These are phyloP conservation scores for Talaromyces amestolkiae DNA, from an alignment of 2,329 filamentous ascomycete species.

Conservation along the genomic window DNA sequence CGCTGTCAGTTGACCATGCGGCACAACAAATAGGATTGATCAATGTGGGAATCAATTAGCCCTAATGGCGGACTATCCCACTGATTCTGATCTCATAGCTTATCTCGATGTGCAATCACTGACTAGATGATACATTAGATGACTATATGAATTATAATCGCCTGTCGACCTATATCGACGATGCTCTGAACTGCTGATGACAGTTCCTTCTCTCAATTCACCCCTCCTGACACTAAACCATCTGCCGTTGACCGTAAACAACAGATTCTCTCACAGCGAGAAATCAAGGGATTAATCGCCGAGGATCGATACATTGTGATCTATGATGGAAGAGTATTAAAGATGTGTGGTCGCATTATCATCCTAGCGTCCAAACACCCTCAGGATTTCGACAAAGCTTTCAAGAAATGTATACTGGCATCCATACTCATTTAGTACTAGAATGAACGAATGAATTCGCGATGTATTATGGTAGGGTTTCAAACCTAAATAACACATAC, in stretches of 20 bases:
- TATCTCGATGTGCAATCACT: not conserved
- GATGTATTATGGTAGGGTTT: too few species aligned
- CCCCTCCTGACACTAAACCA: slow-evolving; percentile 3
- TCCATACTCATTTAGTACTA: too few species aligned
- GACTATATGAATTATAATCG: not conserved
- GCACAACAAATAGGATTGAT: not conserved
- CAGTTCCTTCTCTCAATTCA: not conserved
- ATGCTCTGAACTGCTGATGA: too few species aligned
- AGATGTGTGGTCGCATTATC: slow-evolving; percentile 83
- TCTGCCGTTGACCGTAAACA: slow-evolving; percentile 41
- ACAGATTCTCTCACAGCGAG: slow-evolving; percentile 56
- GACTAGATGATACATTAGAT: not conserved
- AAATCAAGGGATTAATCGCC: slow-evolving; percentile 80
- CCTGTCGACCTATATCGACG: not conserved
- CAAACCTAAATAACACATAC: too few species aligned
- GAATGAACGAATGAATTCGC: too few species aligned
- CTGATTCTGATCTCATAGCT: not conserved
- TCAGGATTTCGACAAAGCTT: too few species aligned
- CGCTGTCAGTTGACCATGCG: not conserved
- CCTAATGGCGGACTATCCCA: not conserved
- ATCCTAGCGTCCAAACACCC: slow-evolving; percentile 80
- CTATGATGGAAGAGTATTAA: slow-evolving; percentile 75
- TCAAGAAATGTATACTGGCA: too few species aligned
- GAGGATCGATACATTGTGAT: slow-evolving; percentile 78
- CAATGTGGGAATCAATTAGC: not conserved